Percentiles rank a stretch among this genome's conserved stretches.
Conservation (phyloP, 1,284 basidiomycete genomes). For the Puccinia triticina region DNA sequence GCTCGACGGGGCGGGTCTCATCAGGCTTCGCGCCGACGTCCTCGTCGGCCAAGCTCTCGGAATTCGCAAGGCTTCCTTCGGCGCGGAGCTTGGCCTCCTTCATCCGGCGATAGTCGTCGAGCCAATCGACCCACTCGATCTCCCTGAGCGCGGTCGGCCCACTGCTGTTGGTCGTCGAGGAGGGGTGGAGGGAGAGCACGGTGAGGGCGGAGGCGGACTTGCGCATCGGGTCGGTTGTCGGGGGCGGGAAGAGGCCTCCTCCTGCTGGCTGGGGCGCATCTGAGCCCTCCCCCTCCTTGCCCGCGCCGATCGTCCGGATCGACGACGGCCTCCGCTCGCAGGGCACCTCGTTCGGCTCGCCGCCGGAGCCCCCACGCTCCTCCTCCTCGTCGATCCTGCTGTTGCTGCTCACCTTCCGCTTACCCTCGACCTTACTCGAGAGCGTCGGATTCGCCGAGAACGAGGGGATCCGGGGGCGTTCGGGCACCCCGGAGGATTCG, state of each 20-base stretch:
- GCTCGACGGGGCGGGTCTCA: too few relatives aligned
- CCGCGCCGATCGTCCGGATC: conserved; percentile 14
- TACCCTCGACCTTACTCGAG: neutral
- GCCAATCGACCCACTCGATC: conserved; percentile 68
- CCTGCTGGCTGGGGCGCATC: neutral
- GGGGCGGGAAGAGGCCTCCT: neutral
- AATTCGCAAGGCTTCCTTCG: conserved; percentile 56
- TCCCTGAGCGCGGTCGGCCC: conserved; percentile 58
- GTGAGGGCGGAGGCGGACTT: conserved; percentile 30
- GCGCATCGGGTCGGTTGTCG: conserved; percentile 14
- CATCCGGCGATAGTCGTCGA: conserved; percentile 66
- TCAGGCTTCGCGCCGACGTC: neutral
- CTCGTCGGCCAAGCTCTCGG: conserved; percentile 12
- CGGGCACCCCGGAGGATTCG: conserved; percentile 7
- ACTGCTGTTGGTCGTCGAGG: conserved; percentile 56
- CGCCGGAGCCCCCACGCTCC: conserved; percentile 12
- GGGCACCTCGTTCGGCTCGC: conserved; percentile 5
- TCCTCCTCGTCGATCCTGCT: conserved; percentile 38
- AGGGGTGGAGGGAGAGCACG: conserved; percentile 52
- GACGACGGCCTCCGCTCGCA: conserved; percentile 22
- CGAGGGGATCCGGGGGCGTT: conserved; percentile 23
- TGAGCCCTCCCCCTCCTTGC: too few relatives aligned
- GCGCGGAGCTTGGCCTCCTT: conserved; percentile 66
- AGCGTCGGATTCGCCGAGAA: conserved; percentile 5
- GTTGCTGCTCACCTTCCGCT: neutral